These are phyloP conservation scores for Datisca glomerata DNA, from an alignment of 306 rosid species.

Conservation along the genomic window DNA sequence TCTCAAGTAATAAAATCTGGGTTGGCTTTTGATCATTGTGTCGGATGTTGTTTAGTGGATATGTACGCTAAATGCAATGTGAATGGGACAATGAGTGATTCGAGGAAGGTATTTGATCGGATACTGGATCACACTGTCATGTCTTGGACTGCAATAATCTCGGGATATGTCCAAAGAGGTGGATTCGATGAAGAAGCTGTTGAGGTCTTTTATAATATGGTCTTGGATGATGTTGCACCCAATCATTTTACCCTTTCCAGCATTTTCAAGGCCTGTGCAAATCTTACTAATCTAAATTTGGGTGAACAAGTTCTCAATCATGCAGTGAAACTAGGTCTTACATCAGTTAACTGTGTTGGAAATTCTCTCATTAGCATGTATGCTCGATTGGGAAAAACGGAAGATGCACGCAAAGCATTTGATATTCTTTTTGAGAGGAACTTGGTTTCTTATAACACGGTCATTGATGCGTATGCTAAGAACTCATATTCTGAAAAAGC, in stretches of 20 bases:
- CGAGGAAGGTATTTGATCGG: slow-evolving; percentile 32
- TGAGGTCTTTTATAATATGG: slow-evolving; percentile 27
- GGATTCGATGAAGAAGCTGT: slow-evolving; percentile 34
- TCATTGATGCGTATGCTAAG: slow-evolving; percentile 25
- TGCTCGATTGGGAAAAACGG: slow-evolving; percentile 46
- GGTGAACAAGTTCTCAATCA: slow-evolving; percentile 36
- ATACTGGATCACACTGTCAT: slow-evolving; percentile 34
- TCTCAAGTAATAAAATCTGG: slow-evolving; percentile 40
- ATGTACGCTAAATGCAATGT: slow-evolving; percentile 44
- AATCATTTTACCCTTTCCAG: slow-evolving; percentile 45
- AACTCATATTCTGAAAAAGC: slow-evolving; percentile 21
- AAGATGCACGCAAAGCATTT: slow-evolving; percentile 38
- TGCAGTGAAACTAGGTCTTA: slow-evolving; percentile 32
- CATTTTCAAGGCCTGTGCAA: slow-evolving; percentile 46
- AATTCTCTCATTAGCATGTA: slow-evolving; percentile 46
- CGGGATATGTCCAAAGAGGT: slow-evolving; percentile 27
- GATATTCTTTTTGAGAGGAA: slow-evolving; percentile 40
- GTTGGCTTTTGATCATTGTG: slow-evolving; percentile 31
- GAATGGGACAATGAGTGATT: slow-evolving; percentile 19
- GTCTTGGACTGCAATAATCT: slow-evolving; percentile 55
- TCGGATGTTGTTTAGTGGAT: slow-evolving; percentile 44
- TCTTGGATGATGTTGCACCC: slow-evolving; percentile 27
- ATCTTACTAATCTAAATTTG: slow-evolving; percentile 22
- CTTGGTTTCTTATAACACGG: slow-evolving; percentile 20
- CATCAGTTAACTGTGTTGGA: slow-evolving; percentile 39